Percentiles rank a stretch among this genome's conserved stretches.
Evolutionary conservation across 768 basidiomycete genomes (phyloP).

Genomic region (Xanthoconium stramineum): DNA sequence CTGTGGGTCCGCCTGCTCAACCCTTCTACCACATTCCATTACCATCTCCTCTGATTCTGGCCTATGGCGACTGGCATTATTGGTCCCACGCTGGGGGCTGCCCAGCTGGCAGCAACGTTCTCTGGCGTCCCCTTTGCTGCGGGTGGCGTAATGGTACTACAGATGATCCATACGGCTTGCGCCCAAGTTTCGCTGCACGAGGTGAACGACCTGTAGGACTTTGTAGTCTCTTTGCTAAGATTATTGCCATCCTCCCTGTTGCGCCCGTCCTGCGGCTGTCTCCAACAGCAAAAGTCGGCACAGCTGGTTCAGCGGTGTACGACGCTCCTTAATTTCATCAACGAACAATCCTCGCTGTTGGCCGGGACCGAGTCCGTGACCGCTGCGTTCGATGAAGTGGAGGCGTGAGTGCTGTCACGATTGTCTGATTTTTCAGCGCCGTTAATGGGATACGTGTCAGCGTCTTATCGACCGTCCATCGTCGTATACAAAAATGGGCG

Average conservation of each 20-base stretch:
- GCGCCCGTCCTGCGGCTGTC: not conserved
- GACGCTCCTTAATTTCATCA: constrained; percentile 36
- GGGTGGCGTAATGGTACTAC: constrained; percentile 40
- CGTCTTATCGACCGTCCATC: constrained; percentile 39
- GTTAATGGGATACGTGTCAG: constrained; percentile 24
- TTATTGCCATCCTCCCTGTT: not conserved
- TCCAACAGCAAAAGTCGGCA: constrained; percentile 38
- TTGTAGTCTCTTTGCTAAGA: not conserved
- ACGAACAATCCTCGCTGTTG: constrained; percentile 38
- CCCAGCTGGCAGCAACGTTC: constrained; percentile 43
- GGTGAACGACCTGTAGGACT: constrained; percentile 30
- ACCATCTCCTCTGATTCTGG: not conserved
- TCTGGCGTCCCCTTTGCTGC: constrained; percentile 46
- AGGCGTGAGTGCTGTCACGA: constrained; percentile 33
- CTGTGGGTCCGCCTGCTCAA: not conserved
- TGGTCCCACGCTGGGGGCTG: constrained; percentile 22
- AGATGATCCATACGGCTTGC: constrained; percentile 45
- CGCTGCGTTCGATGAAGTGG: constrained; percentile 41
- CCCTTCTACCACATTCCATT: not conserved
- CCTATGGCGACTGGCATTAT: constrained; percentile 19
- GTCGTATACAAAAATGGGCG: constrained; percentile 39
- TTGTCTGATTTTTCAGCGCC: not conserved
- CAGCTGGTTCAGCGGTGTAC: constrained; percentile 43
- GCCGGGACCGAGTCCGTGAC: constrained; percentile 41
- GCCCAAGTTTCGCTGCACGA: constrained; percentile 47